Percentiles rank a stretch among this genome's conserved stretches.
These are phyloP conservation scores for Globisporangium mamillatum DNA, from an alignment of 352 stramenopile species.

Conservation along the genomic window DNA sequence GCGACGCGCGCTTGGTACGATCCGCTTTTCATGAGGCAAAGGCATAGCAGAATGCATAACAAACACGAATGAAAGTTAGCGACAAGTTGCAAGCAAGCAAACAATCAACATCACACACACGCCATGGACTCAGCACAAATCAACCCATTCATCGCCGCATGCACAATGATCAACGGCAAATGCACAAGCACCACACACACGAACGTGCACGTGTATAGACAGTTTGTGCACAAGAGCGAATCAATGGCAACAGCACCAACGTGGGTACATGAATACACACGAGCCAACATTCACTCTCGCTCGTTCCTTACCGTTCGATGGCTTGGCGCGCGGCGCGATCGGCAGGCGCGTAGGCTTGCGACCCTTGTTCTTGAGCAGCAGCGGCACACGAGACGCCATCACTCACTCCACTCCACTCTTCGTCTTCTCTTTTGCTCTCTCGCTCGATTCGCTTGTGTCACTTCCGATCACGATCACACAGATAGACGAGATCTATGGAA, in stretches of 20 bases:
- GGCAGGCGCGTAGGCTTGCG: constrained; percentile 68
- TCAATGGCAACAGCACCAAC: neutral
- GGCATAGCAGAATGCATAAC: neutral
- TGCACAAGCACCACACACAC: neutral
- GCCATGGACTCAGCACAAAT: neutral
- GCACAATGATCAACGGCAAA: neutral
- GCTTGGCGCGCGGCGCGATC: constrained; percentile 61
- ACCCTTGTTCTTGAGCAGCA: constrained; percentile 69
- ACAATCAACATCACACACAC: neutral
- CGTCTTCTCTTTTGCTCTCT: neutral
- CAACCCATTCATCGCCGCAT: neutral
- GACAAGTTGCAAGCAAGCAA: neutral
- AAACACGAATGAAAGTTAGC: neutral
- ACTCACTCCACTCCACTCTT: constrained; percentile 1
- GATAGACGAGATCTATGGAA: neutral
- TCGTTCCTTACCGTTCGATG: constrained; percentile 46
- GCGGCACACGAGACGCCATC: constrained; percentile 59
- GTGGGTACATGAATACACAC: neutral
- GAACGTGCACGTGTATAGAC: neutral
- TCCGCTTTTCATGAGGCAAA: constrained; percentile 10
- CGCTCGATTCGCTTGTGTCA: neutral
- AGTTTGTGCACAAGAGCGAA: neutral
- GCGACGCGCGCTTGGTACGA: constrained; percentile 15
- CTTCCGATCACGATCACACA: neutral
- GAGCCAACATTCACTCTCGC: neutral